These are phyloP conservation scores for Colletotrichum scovillei DNA, from an alignment of 2,329 filamentous ascomycete species.

Conservation along the genomic window DNA sequence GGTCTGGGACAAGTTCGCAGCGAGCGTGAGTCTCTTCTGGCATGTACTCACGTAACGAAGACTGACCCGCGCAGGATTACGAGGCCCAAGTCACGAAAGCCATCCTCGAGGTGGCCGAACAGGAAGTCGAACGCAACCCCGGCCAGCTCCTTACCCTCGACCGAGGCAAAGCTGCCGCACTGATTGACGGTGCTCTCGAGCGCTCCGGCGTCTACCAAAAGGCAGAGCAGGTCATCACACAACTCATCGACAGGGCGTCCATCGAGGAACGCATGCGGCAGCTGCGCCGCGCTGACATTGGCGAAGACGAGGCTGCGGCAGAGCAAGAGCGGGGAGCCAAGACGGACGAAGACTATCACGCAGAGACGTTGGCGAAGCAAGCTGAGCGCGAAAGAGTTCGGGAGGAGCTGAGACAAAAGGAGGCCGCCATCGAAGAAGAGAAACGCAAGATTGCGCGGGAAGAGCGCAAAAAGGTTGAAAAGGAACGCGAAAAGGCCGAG, in stretches of 20 bases:
- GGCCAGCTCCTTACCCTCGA: slow-evolving; percentile 78
- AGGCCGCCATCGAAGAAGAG: slow-evolving; percentile 71
- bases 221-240: slow-evolving; percentile 71
- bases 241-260: slow-evolving; percentile 73
- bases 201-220: slow-evolving; percentile 80
- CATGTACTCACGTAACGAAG: no score
- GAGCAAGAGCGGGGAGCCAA: slow-evolving; percentile 76
- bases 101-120: slow-evolving; percentile 76
- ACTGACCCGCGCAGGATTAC: slow-evolving; percentile 69
- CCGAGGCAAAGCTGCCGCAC: slow-evolving; percentile 76
- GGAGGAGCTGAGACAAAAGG: slow-evolving; percentile 68
- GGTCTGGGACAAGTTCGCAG: slow-evolving; percentile 79
- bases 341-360: slow-evolving; percentile 79
- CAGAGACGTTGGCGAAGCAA: slow-evolving; percentile 71
- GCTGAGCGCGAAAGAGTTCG: slow-evolving; percentile 71
- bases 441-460: slow-evolving; percentile 68
- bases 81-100: slow-evolving; percentile 74
- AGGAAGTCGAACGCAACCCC: slow-evolving; percentile 81
- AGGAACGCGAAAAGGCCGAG: slow-evolving; percentile 61
- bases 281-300: slow-evolving; percentile 75
- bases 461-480: slow-evolving; percentile 63
- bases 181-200: slow-evolving; percentile 83
- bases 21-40: no score
- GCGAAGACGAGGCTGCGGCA: slow-evolving; percentile 73
- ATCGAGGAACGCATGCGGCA: slow-evolving; percentile 79